Evolutionary conservation across 2,329 filamentous ascomycete genomes (phyloP).

Genomic region (Neofusicoccum ribis): DNA sequence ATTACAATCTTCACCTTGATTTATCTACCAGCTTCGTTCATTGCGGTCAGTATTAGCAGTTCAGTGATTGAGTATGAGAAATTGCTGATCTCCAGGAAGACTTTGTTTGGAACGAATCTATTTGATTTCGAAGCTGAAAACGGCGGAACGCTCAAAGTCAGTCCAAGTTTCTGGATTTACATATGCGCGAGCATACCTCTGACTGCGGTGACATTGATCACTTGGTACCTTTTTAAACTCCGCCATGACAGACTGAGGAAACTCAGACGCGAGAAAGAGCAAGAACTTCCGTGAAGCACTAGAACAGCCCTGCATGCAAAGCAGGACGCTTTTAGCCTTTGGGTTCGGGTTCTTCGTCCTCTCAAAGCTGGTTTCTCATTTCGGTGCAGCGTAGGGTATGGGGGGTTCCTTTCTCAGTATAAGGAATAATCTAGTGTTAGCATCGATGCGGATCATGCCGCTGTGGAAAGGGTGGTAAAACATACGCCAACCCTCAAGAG

Average conservation of each 20-base stretch:
- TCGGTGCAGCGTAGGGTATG: too few species aligned
- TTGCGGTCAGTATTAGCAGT: conserved; percentile 7
- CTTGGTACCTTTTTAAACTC: conserved; percentile 15
- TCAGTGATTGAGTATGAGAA: background rate
- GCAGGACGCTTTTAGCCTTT: too few species aligned
- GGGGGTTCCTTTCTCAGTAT: too few species aligned
- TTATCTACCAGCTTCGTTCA: conserved; percentile 25
- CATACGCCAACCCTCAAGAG: too few species aligned
- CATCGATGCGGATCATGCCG: too few species aligned
- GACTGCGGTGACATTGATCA: conserved; percentile 18
- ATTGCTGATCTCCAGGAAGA: background rate
- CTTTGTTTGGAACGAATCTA: conserved; percentile 23
- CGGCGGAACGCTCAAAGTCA: conserved; percentile 1
- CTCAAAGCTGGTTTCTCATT: too few species aligned
- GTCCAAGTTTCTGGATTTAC: conserved; percentile 22
- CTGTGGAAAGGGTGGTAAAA: too few species aligned
- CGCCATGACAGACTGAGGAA: background rate
- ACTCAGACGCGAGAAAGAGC: too few species aligned
- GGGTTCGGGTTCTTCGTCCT: too few species aligned
- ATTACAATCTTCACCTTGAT: conserved; percentile 25
- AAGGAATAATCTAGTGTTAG: too few species aligned
- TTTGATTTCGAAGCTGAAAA: conserved; percentile 20
- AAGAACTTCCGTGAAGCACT: too few species aligned
- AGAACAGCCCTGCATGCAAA: too few species aligned
- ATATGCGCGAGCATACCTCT: conserved; percentile 21